Base-by-base conservation (phyloP, 768 basidiomycete species). In the Austroboletus festivus region DNA sequence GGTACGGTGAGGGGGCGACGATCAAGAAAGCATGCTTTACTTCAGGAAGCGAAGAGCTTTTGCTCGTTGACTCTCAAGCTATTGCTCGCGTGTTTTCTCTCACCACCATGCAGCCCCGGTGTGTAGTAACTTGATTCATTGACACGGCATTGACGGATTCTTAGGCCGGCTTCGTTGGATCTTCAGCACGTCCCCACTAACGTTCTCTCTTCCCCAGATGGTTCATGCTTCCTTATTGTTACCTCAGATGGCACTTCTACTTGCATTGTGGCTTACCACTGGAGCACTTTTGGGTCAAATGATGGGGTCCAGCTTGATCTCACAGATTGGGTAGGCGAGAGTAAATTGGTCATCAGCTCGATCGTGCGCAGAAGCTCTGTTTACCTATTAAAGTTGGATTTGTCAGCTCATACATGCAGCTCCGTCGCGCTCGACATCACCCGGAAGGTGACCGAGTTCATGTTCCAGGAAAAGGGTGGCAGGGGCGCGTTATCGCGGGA, bases 51-150 rank as follows among this genome's bases (percentile, higher is more conserved):
- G 82, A 83, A 45, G 82, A 83, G 38, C 48, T 83, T 18, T 55
- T 80, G 0, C 60, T 83, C 0, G 60, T 82, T 13, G 81, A 83
- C 47, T 68, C 69, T 4, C 54, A 51, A 19, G 65, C 63, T 2
- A 63, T 71, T 28, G 78, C 71, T 0, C 66, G 81, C 3, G 70
- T 83, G 18, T 81, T 75, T 49, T 83, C 82, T 2, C 60, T 81
- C 20, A 64, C 75, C 3, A 76, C 78, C 1, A 71, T 77, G 56
- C 76, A 79, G 51, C 81, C 80, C 42, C 64, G 81, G 81, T 82
- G 33, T 33, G 69, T 53, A 13, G 9, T 13, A n/a, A 26, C 33
- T 8, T 4, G 8, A 41, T 28, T n/a, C n/a, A 31, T 23, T n/a
- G 3, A 4, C 18, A 5, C 9, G 22, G 40, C 4, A 18, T 46